Evolutionary conservation across 345 rosid species (phyloP), one percentile per base, ranked within the genome.

Genomic region (Aurinia saxatilis): DNA sequence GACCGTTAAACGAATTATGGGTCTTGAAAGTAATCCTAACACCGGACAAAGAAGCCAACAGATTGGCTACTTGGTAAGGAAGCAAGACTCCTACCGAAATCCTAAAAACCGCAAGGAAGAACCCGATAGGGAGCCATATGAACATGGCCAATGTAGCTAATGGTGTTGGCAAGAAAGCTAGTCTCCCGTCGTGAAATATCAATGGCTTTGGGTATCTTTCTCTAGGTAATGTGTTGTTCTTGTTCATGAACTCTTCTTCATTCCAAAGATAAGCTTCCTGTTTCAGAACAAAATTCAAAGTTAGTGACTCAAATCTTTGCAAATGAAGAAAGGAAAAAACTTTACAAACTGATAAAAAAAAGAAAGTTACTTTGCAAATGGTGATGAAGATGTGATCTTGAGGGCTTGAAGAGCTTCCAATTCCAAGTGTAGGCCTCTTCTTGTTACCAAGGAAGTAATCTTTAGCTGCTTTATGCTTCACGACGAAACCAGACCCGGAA

Each of bases 111-210:
- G 90, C 67, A 1, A 93, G 79, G 29, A 71, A 6, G 4, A 93
- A 47, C 11, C 92, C 97, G 2, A 84, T 50, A 0, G 99, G 99
- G 6, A 93, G 74, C 91, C 93, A 93, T 68, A 73, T 3, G 74
- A 85, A 84, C 97, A 90, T 85, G 17, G 68, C 33, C 11, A 83
- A 76, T 38, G 95, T 82, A 23, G 97, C 89, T 0, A 58, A 49
- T 17, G 97, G 99, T 37, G 97, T 81, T 0, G 99, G 99, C 61
- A 90, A 68, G 78, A 93, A 93, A 3, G 92, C 97, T n/a, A 93
- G 82, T 75, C 99, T 86, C 48, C 99, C 99, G 18, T 93, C 99
- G 33, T 93, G 99, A 57, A 93, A 93, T 34, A 93, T 70, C 11
- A 93, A 70, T 5, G 95, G 99, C 48, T 85, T 93, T 27, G 97